Percentiles rank a stretch among this genome's conserved stretches.
Evolutionary conservation across 805 yeast species (phyloP).

Genomic region (Yarrowia divulgata): DNA sequence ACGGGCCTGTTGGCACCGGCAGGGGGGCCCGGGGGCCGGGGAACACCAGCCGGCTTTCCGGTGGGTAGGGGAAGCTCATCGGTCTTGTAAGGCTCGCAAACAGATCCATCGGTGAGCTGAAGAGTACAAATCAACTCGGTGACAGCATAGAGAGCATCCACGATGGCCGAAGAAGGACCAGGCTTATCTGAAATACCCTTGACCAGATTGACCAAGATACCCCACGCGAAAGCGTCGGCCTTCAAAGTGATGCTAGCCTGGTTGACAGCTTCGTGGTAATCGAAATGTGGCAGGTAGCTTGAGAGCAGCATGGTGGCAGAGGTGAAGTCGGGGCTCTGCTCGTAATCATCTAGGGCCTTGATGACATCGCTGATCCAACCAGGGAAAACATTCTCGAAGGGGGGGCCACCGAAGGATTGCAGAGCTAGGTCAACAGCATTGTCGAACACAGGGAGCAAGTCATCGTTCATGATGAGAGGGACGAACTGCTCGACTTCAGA

Average conservation of each 20-base stretch:
- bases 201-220: background rate
- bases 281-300: background rate
- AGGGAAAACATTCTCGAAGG: background rate
- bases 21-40: no score
- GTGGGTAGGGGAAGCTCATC: background rate
- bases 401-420: no score
- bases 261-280: background rate
- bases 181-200: background rate
- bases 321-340: constrained; percentile 3
- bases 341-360: background rate
- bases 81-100: constrained; percentile 1
- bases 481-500: background rate
- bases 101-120: background rate
- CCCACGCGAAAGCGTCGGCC: background rate
- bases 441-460: background rate
- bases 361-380: background rate
- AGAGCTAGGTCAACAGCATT: background rate
- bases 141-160: background rate
- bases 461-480: constrained; percentile 12
- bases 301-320: constrained; percentile 1
- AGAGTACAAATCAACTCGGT: background rate
- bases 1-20: background rate
- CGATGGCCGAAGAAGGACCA: background rate
- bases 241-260: background rate
- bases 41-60: background rate